Evolutionary conservation across 2,329 filamentous ascomycete genomes (phyloP), one percentile per base, ranked within the genome.

Genomic region (Hypoxylon sp.): DNA sequence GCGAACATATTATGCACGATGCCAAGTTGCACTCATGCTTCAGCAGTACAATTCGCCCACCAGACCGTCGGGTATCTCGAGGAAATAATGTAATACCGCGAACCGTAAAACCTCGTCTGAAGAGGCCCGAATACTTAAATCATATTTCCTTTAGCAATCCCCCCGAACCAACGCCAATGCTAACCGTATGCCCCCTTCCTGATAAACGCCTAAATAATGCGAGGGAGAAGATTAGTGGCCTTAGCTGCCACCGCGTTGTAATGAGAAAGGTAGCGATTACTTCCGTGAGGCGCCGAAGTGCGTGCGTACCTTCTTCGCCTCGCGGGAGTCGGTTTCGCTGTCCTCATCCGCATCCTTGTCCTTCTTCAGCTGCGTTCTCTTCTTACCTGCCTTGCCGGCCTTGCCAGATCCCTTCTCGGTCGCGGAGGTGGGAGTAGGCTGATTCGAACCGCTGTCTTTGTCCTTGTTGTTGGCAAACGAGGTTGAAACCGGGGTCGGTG

Each of bases 211-310:
- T 22, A 38, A 52, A 48, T 20, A 20, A 55, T 60, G 54, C 46
- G 33, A 30, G 2, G 18, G 30, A 46, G 18, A 46, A 3, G 6
- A 46, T 7, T 12, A 14, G 28, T 11, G 7, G 32, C 32, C 26
- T 32, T 50, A 33, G 16, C 8, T 7, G 9, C 18, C 46, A 6
- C 3, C 28, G 8, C 6, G 2, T 7, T n/a, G 5, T 3, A 38
- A 7, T 18, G 12, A 9, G 22, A 14, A n/a, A 16, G 2, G 46
- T 2, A 12, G 20, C 18, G 16, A 9, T 38, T 49, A 84, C 73
- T 85, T 87, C 58, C 85, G 80, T 28, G 80, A 79, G 0, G 84
- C 83, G 14, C 85, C 85, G 74, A 88, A 88, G 71, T 85, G 85
- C 2, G 85, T 87, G 66, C 86, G 80, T 57, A 86, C 84, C 76